Percentiles rank a stretch among this genome's conserved stretches.
Evolutionary conservation across 441 rosid genomes (phyloP).

Genomic region (Theobroma grandiflorum): DNA sequence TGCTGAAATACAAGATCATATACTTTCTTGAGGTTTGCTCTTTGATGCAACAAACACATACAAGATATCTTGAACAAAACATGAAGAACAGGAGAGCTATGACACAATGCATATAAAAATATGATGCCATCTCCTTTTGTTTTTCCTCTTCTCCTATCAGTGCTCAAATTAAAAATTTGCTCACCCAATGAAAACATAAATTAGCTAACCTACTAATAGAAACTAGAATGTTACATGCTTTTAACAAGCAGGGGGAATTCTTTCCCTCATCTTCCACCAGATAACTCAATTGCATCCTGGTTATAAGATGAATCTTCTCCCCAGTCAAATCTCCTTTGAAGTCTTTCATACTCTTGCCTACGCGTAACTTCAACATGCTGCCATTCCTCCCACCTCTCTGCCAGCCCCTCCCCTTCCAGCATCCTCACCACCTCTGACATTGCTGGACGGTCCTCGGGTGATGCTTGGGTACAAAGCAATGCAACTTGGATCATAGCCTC

Average conservation of each 20-base stretch:
- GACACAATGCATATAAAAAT: conserved; percentile 1
- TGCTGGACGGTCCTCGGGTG: conserved; percentile 84
- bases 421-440: conserved; percentile 96
- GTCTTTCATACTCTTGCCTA: conserved; percentile 81
- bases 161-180: conserved; percentile 15
- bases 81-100: background rate
- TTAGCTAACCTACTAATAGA: conserved; percentile 24
- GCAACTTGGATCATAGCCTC: conserved; percentile 96
- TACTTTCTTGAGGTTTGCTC: conserved; percentile 9
- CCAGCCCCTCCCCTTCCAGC: conserved; percentile 97
- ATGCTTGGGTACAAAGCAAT: conserved; percentile 82
- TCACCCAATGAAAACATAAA: conserved; percentile 10
- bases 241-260: background rate
- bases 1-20: background rate
- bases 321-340: conserved; percentile 87
- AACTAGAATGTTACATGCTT: conserved; percentile 8
- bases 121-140: background rate
- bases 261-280: conserved; percentile 83
- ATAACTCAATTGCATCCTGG: conserved; percentile 86
- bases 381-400: conserved; percentile 99
- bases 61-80: background rate
- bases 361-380: conserved; percentile 84
- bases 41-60: background rate
- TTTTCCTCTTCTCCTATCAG: background rate
- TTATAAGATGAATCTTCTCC: conserved; percentile 82